phyloP scores from a whole-genome alignment of 768 basidiomycete species.

The Pleurotus tuber-regium region DNA sequence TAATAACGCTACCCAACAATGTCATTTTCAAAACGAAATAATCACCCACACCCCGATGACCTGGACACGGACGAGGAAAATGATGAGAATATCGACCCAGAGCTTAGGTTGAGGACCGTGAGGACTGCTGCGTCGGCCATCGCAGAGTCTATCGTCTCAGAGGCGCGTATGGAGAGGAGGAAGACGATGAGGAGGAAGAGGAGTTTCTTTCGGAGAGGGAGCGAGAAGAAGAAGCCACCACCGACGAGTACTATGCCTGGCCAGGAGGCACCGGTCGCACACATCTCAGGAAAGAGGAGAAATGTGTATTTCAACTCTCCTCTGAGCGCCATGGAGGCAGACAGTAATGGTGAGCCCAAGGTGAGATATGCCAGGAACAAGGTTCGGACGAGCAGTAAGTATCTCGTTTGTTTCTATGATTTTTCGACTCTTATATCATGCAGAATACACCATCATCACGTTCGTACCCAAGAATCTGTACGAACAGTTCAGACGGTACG shows the following conservation, averaged over 20 bases:
- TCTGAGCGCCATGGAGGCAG: slow-evolving; percentile 61
- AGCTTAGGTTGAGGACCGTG: slow-evolving; percentile 86
- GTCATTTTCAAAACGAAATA: slow-evolving; percentile 43
- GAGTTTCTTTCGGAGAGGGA: slow-evolving; percentile 55
- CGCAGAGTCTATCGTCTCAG: slow-evolving; percentile 80
- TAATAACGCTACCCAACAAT: slow-evolving; percentile 11
- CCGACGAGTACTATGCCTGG: slow-evolving; percentile 24
- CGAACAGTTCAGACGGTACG: slow-evolving; percentile 89
- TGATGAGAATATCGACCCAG: slow-evolving; percentile 74
- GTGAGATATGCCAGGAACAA: slow-evolving; percentile 88
- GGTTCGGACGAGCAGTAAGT: slow-evolving; percentile 89
- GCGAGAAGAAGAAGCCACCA: slow-evolving; percentile 40
- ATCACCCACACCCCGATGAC: slow-evolving; percentile 32
- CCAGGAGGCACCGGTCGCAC: slow-evolving; percentile 31
- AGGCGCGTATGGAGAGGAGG: slow-evolving; percentile 63
- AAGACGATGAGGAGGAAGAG: slow-evolving; percentile 48
- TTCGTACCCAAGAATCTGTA: slow-evolving; percentile 94
- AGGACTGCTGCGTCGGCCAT: slow-evolving; percentile 90
- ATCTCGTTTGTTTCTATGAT: not conserved
- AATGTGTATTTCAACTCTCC: slow-evolving; percentile 82
- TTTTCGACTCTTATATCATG: not conserved
- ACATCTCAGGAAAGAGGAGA: slow-evolving; percentile 53
- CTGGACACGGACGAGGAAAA: slow-evolving; percentile 57
- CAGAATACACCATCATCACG: slow-evolving; percentile 88
- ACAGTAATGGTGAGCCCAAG: slow-evolving; percentile 71